A percentile compares a stretch with the other conserved stretches of the same genome.
phyloP scores from a whole-genome alignment of 2,329 filamentous ascomycete species.

The Karstenula rhodostoma region DNA sequence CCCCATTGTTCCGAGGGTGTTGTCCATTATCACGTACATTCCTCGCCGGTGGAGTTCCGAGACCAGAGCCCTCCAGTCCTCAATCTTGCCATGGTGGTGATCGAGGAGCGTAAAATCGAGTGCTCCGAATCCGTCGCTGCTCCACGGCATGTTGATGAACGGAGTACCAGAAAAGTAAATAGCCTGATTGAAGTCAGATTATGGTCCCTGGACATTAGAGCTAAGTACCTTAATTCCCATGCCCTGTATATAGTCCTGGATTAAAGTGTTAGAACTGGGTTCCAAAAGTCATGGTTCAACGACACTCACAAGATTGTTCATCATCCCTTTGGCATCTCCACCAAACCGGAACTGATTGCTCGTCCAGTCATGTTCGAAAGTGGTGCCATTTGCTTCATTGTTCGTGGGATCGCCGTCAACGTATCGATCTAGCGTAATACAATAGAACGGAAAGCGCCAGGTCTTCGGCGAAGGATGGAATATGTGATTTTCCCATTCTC shows the following conservation, averaged over 20 bases:
- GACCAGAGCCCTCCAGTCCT: slow-evolving; percentile 65
- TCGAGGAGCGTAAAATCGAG: slow-evolving; percentile 71
- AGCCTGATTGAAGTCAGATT: slow-evolving; percentile 49
- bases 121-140: slow-evolving; percentile 65
- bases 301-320: slow-evolving; percentile 59
- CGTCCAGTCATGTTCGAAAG: slow-evolving; percentile 67
- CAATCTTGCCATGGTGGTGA: slow-evolving; percentile 67
- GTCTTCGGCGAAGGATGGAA: slow-evolving; percentile 65
- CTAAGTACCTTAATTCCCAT: slow-evolving; percentile 67
- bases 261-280: background rate
- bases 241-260: slow-evolving; percentile 67
- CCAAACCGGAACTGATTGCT: slow-evolving; percentile 71
- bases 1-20: slow-evolving; percentile 71
- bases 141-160: slow-evolving; percentile 72
- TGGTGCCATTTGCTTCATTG: slow-evolving; percentile 68
- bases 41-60: slow-evolving; percentile 67
- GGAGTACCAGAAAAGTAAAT: slow-evolving; percentile 71
- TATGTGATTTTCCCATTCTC: slow-evolving; percentile 62
- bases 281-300: background rate
- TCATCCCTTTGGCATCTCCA: slow-evolving; percentile 65
- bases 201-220: slow-evolving; percentile 18
- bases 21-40: slow-evolving; percentile 73
- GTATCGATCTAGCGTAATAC: slow-evolving; percentile 69
- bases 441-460: slow-evolving; percentile 73
- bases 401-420: slow-evolving; percentile 72